These are phyloP conservation scores for Prunus mume DNA, from an alignment of 306 rosid species.

Conservation along the genomic window DNA sequence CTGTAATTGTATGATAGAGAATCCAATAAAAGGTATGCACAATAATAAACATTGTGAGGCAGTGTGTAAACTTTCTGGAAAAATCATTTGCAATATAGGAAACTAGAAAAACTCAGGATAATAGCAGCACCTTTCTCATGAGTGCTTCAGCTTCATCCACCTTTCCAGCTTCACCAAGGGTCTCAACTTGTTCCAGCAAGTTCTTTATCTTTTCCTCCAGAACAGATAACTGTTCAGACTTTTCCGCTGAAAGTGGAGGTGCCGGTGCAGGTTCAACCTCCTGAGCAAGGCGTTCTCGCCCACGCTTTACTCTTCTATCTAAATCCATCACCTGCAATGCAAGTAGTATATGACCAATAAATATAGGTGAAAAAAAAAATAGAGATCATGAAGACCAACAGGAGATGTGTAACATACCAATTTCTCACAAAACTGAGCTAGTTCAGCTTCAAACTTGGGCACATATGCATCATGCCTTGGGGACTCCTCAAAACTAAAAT, in stretches of 20 bases:
- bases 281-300: constrained; percentile 93
- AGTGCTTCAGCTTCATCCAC: constrained; percentile 99
- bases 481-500: constrained; percentile 82
- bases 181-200: constrained; percentile 92
- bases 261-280: constrained; percentile 93
- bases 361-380: neutral
- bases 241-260: constrained; percentile 78
- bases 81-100: neutral
- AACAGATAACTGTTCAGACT: constrained; percentile 78
- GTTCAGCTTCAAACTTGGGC: constrained; percentile 93
- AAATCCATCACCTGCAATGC: constrained; percentile 82
- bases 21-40: neutral
- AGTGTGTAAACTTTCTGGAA: neutral
- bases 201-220: constrained; percentile 97
- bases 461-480: constrained; percentile 83
- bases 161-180: constrained; percentile 98
- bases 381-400: constrained; percentile 8
- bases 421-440: constrained; percentile 91
- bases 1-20: neutral
- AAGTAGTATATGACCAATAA: neutral
- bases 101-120: constrained; percentile 11
- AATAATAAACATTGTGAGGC: neutral
- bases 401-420: constrained; percentile 48
- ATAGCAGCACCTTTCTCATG: constrained; percentile 82
- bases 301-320: constrained; percentile 97